Base-by-base conservation (phyloP, 768 basidiomycete species). In the Crepidotus variabilis region DNA sequence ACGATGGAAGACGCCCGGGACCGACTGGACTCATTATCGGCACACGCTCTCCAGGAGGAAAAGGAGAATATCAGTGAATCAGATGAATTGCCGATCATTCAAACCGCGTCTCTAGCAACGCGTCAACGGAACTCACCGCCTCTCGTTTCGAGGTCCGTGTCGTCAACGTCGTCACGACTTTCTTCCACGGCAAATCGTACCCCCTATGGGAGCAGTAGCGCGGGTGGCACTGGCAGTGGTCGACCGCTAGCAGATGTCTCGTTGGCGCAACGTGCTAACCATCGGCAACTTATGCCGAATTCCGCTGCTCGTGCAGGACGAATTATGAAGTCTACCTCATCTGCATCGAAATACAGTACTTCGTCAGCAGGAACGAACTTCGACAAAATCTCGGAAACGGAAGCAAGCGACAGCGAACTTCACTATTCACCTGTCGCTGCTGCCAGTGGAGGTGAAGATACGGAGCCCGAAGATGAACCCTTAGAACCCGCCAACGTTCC, bases 341-440 rank as follows among this genome's bases (percentile, higher is more conserved):
- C 39, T 5, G 60, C 61, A 9, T 59, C 69, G 13, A 71, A 71
- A 56, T 70, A 70, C 54, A 53, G 61, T 33, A 56, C 51, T 22
- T 60, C 67, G 6, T 56, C 64, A 1, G 47, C 51, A 45, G 55
- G 65, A 16, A 61, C 66, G 22, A 69, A 72, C 24, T 72, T 81
- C 50, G 82, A 83, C 60, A 77, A 79, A 54, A 81, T 83, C 28
- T 76, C 75, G 6, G 80, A 80, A 49, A 64, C 63, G 35, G 71
- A 70, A 5, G 56, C 64, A 13, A 74, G 71, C 47, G 80, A 79
- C 52, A 72, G 67, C 36, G 75, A 77, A 56, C 61, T 65, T 55
- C 64, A 64, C 45, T 61, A 67, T 54, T 61, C 64, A 33, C 61
- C 67, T 16, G 50, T 56, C 20, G 51, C 55, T 22, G 28, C 57